These are phyloP conservation scores for Aspergillus sp. DNA, from an alignment of 2,329 filamentous ascomycete species.

Conservation along the genomic window DNA sequence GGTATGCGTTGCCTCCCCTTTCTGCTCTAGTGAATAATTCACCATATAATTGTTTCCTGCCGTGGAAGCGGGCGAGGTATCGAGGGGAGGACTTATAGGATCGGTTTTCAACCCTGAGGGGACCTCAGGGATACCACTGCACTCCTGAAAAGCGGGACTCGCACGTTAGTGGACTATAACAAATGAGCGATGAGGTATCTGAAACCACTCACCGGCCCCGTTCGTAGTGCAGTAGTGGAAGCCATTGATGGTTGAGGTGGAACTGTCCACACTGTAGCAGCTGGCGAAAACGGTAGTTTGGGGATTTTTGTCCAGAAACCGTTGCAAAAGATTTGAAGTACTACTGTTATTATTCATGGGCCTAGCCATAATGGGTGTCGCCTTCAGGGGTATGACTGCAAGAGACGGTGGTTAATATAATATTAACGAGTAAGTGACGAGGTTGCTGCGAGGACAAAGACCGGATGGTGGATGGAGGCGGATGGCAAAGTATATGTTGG, in stretches of 20 bases:
- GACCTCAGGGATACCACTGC: slow-evolving; percentile 95
- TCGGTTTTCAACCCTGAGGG: slow-evolving; percentile 82
- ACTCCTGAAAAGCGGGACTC: slow-evolving; percentile 54
- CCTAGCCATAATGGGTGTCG: slow-evolving; percentile 33
- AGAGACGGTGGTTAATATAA: not conserved
- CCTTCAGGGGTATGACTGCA: slow-evolving; percentile 1
- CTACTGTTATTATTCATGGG: slow-evolving; percentile 70
- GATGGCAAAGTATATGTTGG: not conserved
- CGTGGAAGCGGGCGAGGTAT: slow-evolving; percentile 67
- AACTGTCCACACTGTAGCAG: slow-evolving; percentile 79
- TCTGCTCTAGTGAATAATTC: slow-evolving; percentile 42
- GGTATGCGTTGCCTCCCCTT: slow-evolving; percentile 90
- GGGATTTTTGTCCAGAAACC: slow-evolving; percentile 49
- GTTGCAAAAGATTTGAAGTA: slow-evolving; percentile 63
- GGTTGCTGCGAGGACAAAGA: not conserved
- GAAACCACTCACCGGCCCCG: slow-evolving; percentile 64
- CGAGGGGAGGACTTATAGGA: slow-evolving; percentile 86
- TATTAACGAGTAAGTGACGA: not conserved
- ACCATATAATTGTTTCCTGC: slow-evolving; percentile 51
- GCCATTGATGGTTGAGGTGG: slow-evolving; percentile 69
- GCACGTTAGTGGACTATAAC: slow-evolving; percentile 4
- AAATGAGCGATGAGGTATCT: not conserved
- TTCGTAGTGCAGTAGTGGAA: slow-evolving; percentile 96
- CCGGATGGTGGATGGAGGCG: not conserved
- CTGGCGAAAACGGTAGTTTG: slow-evolving; percentile 80